Base-by-base conservation (phyloP, 345 rosid genomes). In the Dimocarpus longan region DNA sequence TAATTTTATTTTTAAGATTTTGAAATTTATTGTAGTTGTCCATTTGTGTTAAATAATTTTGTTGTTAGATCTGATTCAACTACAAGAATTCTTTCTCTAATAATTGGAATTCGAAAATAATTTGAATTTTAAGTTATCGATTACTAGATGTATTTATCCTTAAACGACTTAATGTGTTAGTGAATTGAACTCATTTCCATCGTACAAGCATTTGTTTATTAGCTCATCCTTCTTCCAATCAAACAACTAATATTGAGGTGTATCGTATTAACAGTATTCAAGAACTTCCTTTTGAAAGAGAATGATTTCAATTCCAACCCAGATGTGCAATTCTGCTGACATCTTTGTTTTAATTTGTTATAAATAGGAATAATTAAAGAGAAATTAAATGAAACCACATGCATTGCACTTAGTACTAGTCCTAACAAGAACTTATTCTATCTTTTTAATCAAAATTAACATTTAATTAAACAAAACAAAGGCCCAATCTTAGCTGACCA, bases 381-480 rank as follows among this genome's bases (percentile, higher is more conserved):
- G 56, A 73, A 39, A 39, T 26, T 63, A 59, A 60, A 22, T 60
- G 6, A 10, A 66, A n/a, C 4, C 44, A 6, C 16, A 11, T 63
- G 43, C 69, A 74, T 48, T 44, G 59, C n/a, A 63, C 50, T 50
- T 18, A 26, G 42, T 44, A 46, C 3, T 48, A 68, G 54, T 42
- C 60, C 24, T 50, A 28, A 71, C 10, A 44, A n/a, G 7, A 10
- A 37, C 26, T 24, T 44, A 42, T 5, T 5, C 26, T 3, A 32
- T 71, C 10, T 71, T 13, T 60, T 57, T 39, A 73, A n/a, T 43
- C 19, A 13, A 46, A 74, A 19, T 75, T 75, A 52, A 19, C 28
- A 46, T 46, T 75, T 75, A 24, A 46, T 9, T 65, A 75, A 62
- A 16, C 11, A 44, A 63, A 11, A 21, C 4, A 7, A 44, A 65